These are phyloP conservation scores for Anacardium occidentale DNA, from an alignment of 345 rosid genomes.

Conservation along the genomic window DNA sequence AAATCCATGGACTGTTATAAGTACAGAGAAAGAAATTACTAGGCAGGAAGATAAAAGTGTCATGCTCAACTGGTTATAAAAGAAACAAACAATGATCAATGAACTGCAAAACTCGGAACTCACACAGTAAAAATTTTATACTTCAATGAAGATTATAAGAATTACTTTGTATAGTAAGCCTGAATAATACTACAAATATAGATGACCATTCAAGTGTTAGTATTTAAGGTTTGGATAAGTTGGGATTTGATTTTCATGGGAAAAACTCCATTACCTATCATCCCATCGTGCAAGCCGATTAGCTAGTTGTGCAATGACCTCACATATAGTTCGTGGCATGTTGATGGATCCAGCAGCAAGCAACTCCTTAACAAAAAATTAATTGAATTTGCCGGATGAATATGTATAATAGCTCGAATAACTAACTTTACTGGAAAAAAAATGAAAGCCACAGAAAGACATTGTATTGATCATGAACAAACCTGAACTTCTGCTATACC, in stretches of 20 bases:
- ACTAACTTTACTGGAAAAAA: neutral
- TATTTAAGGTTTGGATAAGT: neutral
- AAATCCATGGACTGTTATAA: neutral
- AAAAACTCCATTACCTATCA: constrained; percentile 46
- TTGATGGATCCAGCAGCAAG: constrained; percentile 50
- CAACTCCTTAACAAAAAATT: constrained; percentile 42
- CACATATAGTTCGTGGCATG: constrained; percentile 47
- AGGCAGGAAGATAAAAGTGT: neutral
- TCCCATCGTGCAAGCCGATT: constrained; percentile 66
- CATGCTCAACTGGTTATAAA: neutral
- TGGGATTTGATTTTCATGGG: neutral
- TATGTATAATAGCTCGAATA: neutral
- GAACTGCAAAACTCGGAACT: neutral
- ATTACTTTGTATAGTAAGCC: too few relatives aligned
- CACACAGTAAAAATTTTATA: too few relatives aligned
- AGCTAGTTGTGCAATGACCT: constrained; percentile 60
- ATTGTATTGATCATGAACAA: constrained; percentile 17
- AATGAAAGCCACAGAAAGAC: neutral
- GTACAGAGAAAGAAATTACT: neutral
- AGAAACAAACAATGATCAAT: neutral
- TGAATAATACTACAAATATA: too few relatives aligned
- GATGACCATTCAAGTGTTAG: neutral
- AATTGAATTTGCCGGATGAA: constrained; percentile 4
- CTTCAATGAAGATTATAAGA: too few relatives aligned
- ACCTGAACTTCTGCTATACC: constrained; percentile 71